Base-by-base conservation (phyloP, 2,329 filamentous ascomycete species). In the Paraconiothyrium sp. region DNA sequence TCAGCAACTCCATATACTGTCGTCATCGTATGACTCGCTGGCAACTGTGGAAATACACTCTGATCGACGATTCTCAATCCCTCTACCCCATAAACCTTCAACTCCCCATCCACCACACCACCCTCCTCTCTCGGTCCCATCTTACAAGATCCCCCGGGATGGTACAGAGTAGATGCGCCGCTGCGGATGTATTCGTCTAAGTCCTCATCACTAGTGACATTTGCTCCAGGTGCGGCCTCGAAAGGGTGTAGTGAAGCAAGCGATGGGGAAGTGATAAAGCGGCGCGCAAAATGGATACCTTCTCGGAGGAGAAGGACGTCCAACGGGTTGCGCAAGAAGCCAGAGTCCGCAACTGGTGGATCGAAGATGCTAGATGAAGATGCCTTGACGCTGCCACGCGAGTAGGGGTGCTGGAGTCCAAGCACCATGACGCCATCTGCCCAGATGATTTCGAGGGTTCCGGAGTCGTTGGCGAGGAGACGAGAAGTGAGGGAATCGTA, bases 91-190 rank as follows among this genome's bases (percentile, higher is more conserved):
- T 75, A 71, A 5, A 76, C 73, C 47, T 56, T 69, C 27, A 76
- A 55, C 14, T 65, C 46, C 3, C 39, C 56, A 47, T 73, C 68
- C 0, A 76, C 74, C 3, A 76, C 72, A 49, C 72, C 74, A 2
- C 74, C 74, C 3, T 66, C 44, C 7, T 73, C 67, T 9, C 57
- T 64, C 8, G 70, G 64, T 16, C 72, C 65, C 70, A 76, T 71
- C 52, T 70, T 68, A 32, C 65, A 67, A 3, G 59, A 71, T 9
- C 74, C 73, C 9, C 66, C 66, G 10, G 73, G 72, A 50, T 76
- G 74, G 46, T 49, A 72, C n/a, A 72, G 13, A 16, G 69, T 70
- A 11, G 60, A 51, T 32, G 58, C 65, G 51, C 51, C 48, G 24
- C 54, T 58, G 54, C 52, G 67, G 30, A 74, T 60, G 35, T 50